Evolutionary conservation across 1,139 yeast species (phyloP).

Genomic region (Pichia sp.): DNA sequence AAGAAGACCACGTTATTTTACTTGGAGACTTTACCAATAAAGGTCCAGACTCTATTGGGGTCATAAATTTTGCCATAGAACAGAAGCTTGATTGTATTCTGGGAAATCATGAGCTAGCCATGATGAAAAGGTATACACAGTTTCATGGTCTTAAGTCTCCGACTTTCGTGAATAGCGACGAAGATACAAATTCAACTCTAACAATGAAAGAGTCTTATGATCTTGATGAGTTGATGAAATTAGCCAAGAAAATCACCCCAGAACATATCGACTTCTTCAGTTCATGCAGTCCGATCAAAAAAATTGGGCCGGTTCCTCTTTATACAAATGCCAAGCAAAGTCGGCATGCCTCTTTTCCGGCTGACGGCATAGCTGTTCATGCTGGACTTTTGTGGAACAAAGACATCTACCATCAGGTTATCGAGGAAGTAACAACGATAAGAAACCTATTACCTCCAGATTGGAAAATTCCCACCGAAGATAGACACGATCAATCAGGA

Average conservation of each 20-base stretch:
- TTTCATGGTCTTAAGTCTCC: constrained; percentile 46
- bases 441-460: constrained; percentile 57
- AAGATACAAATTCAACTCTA: constrained; percentile 10
- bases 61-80: constrained; percentile 62
- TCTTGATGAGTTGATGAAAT: constrained; percentile 52
- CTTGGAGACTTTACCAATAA: constrained; percentile 84
- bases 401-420: constrained; percentile 53
- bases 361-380: constrained; percentile 67
- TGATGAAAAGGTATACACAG: constrained; percentile 55
- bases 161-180: constrained; percentile 18
- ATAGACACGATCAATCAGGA: constrained; percentile 43
- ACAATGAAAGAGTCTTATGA: constrained; percentile 27
- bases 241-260: constrained; percentile 58
- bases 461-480: constrained; percentile 50
- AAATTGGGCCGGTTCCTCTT: constrained; percentile 57
- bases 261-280: constrained; percentile 56
- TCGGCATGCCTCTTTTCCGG: constrained; percentile 25
- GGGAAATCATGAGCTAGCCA: constrained; percentile 83
- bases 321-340: constrained; percentile 22
- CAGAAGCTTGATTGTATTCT: constrained; percentile 65
- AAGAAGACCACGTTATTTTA: constrained; percentile 57
- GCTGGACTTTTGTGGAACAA: constrained; percentile 70
- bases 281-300: constrained; percentile 58
- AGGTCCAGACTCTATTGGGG: constrained; percentile 71
- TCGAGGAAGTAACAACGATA: constrained; percentile 57